Conservation (phyloP, 345 rosid genomes). For the Eutrema heterophyllum region DNA sequence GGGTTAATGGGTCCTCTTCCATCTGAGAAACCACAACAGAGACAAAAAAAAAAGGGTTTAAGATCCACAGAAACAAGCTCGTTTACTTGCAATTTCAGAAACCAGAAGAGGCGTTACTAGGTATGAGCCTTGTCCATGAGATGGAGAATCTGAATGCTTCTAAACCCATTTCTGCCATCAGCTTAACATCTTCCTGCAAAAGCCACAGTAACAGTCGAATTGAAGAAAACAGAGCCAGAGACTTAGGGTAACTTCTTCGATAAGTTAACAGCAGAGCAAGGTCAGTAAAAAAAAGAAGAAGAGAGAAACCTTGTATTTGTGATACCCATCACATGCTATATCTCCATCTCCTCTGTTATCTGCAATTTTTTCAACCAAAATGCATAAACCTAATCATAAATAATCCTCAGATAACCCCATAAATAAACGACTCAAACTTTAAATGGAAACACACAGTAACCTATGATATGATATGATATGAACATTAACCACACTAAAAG, state of each 20-base stretch:
- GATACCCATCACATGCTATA: conserved; percentile 54
- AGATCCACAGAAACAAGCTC: neutral
- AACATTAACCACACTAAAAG: neutral
- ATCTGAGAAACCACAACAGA: conserved; percentile 30
- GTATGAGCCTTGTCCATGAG: conserved; percentile 85
- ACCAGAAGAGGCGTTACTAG: conserved; percentile 35
- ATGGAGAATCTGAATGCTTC: conserved; percentile 74
- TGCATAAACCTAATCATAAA: neutral
- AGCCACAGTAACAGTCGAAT: neutral
- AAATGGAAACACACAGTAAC: neutral
- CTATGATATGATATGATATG: neutral
- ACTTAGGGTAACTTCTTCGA: neutral
- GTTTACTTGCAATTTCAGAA: neutral
- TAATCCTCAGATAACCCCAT: neutral
- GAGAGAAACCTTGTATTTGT: conserved; percentile 52
- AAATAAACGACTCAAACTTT: neutral
- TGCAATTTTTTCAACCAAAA: neutral
- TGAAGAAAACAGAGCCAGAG: neutral
- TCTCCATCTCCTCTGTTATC: conserved; percentile 42
- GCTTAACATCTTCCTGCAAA: conserved; percentile 68
- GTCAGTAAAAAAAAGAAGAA: neutral
- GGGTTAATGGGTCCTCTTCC: conserved; percentile 64
- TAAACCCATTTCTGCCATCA: conserved; percentile 60
- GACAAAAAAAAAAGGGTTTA: neutral
- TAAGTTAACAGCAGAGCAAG: neutral